Base-by-base conservation (phyloP, 2,329 filamentous ascomycete genomes). In the Phialemonium atrogriseum region DNA sequence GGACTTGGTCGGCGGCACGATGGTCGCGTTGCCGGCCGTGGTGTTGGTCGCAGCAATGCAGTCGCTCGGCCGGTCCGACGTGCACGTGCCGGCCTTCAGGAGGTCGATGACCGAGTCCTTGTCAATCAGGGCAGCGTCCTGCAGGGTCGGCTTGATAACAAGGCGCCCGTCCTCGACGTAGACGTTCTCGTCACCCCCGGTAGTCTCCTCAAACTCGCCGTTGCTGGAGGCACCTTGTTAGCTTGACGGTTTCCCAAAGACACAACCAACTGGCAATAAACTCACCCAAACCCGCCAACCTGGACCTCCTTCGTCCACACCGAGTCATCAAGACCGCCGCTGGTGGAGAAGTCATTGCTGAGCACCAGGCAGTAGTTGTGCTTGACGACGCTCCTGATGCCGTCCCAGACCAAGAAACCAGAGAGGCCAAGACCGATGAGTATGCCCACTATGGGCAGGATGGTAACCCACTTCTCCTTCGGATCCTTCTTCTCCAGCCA, bases 381-480 rank as follows among this genome's bases (percentile, higher is more conserved):
- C 47, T 80, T 75, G 21, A 82, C 70, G 4, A 91, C 83, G 34
- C 74, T 79, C 30, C 61, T 60, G 23, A 88, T 52, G 4, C 85
- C 85, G 43, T 88, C 80, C 68, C 77, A 91, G 28, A 91, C 64
- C 26, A 91, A 58, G 46, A 88, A 73, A 1, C 68, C 84, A 1
- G 80, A 73, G 24, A 88, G 59, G 3, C 54, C 71, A 21, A 89
- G 52, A 10, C 85, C 85, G 10, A 87, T 38, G 4, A 77, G 28
- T 30, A 91, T 73, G 27, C 84, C 84, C 15, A 85, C 52, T 24
- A 87, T 50, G 3, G 84, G 84, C 35, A 93, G 70, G 40, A 89
- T 86, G 3, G 80, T 87, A 7, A 85, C 77, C 84, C 84, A 91
- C 62, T 86, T 91, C 66, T 89, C 82, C 53, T 77, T 81, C 10